A percentile compares a stretch with the other conserved stretches of the same genome.
Conservation (phyloP, 31 red algal species). For the Odonthalia washingtoniensis region DNA sequence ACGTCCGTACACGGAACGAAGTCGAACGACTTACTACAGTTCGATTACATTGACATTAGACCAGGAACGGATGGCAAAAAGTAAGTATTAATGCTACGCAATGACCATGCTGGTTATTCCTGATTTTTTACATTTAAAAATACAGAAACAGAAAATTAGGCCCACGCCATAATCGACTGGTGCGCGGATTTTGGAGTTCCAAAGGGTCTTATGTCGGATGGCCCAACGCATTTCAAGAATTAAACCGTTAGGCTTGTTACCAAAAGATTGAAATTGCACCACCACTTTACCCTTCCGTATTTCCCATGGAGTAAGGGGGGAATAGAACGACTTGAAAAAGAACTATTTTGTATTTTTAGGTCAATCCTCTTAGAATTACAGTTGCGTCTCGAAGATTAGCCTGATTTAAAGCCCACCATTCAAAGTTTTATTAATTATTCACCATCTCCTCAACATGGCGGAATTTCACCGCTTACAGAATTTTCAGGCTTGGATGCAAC, state of each 20-base stretch:
- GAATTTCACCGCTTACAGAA: neutral
- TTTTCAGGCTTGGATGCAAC: neutral
- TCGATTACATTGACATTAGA: neutral
- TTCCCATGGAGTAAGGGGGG: neutral
- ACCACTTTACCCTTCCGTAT: conserved; percentile 2
- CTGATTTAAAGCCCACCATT: neutral
- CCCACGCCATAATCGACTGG: neutral
- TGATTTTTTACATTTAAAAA: neutral
- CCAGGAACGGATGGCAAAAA: neutral
- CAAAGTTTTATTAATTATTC: neutral
- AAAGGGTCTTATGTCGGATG: neutral
- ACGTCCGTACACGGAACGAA: neutral
- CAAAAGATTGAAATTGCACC: neutral
- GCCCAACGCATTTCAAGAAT: neutral
- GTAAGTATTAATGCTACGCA: neutral
- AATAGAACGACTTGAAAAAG: neutral
- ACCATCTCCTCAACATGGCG: neutral
- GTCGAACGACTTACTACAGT: neutral
- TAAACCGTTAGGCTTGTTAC: neutral
- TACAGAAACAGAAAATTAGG: neutral
- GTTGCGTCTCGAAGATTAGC: neutral
- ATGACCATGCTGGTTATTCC: neutral
- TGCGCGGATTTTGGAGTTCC: neutral
- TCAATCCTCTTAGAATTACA: neutral
- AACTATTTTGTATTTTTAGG: neutral